These are phyloP conservation scores for Blastobotrys malaysiensis DNA, from an alignment of 1,139 yeast genomes.

Conservation along the genomic window DNA sequence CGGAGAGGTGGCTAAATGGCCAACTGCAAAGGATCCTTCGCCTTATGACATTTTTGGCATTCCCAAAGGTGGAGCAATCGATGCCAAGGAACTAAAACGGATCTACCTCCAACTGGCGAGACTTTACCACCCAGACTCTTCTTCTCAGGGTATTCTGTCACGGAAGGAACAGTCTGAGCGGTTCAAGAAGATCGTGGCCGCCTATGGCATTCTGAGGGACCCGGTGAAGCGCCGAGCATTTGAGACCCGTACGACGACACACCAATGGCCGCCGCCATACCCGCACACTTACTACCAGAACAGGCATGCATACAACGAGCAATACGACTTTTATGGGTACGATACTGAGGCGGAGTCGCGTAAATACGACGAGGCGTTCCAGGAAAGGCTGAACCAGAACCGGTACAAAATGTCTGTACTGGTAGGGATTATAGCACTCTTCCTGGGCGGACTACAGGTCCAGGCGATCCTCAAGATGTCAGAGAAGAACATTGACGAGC, in stretches of 20 bases:
- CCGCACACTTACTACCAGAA: neutral
- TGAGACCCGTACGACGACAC: neutral
- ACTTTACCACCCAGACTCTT: constrained; percentile 80
- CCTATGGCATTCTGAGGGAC: constrained; percentile 65
- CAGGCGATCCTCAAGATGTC: constrained; percentile 22
- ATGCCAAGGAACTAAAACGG: constrained; percentile 43
- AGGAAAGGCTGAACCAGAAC: constrained; percentile 26
- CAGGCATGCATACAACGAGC: neutral
- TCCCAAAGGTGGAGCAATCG: constrained; percentile 31
- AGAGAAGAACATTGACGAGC: constrained; percentile 18
- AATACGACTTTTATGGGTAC: constrained; percentile 15
- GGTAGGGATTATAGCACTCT: constrained; percentile 20
- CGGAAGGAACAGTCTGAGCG: constrained; percentile 36
- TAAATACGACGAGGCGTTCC: constrained; percentile 26
- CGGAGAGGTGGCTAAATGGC: constrained; percentile 9
- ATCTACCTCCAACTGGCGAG: constrained; percentile 65
- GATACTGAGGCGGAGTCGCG: constrained; percentile 16
- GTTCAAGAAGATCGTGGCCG: constrained; percentile 66
- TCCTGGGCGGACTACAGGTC: constrained; percentile 28
- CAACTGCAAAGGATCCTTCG: constrained; percentile 41
- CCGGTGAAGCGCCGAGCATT: constrained; percentile 42
- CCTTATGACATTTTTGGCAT: constrained; percentile 72
- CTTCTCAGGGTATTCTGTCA: constrained; percentile 4
- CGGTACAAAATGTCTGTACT: constrained; percentile 26
- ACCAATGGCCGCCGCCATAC: neutral